These are phyloP conservation scores for Canariomyces notabilis DNA, from an alignment of 2,329 filamentous ascomycete species.

Conservation along the genomic window DNA sequence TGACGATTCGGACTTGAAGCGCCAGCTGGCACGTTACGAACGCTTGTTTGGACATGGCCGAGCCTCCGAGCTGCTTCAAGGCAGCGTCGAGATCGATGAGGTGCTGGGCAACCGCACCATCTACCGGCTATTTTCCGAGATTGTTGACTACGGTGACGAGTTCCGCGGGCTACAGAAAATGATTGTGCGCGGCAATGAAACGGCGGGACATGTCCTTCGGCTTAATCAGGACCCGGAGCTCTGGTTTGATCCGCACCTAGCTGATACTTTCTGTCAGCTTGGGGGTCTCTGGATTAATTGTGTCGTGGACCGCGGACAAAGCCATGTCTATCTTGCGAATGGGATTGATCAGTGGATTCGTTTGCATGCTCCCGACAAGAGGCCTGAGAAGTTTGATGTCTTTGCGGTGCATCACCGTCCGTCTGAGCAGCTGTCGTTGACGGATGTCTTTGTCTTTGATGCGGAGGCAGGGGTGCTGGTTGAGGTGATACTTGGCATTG, in stretches of 20 bases:
- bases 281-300: slow-evolving; percentile 35
- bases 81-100: slow-evolving; percentile 32
- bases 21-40: slow-evolving; percentile 29
- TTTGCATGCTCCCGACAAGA: slow-evolving; percentile 20
- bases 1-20: too few relatives aligned
- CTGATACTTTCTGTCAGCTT: slow-evolving; percentile 34
- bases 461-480: slow-evolving; percentile 25
- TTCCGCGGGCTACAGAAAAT: slow-evolving; percentile 33
- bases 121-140: slow-evolving; percentile 33
- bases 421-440: slow-evolving; percentile 27
- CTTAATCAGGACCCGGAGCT: slow-evolving; percentile 16
- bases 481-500: slow-evolving; percentile 33
- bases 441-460: slow-evolving; percentile 35
- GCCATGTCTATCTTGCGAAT: slow-evolving; percentile 32
- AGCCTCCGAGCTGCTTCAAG: slow-evolving; percentile 29
- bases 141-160: slow-evolving; percentile 32
- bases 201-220: slow-evolving; percentile 28
- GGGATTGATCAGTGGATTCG: slow-evolving; percentile 32
- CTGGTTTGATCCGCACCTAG: slow-evolving; percentile 27
- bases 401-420: slow-evolving; percentile 7
- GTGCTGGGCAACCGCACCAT: slow-evolving; percentile 33
- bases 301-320: slow-evolving; percentile 26
- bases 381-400: slow-evolving; percentile 3
- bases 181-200: slow-evolving; percentile 26
- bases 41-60: slow-evolving; percentile 32